Percentiles rank a stretch among this genome's conserved stretches.
phyloP scores from a whole-genome alignment of 2,329 filamentous ascomycete species.

The Coniochaeta sp. region DNA sequence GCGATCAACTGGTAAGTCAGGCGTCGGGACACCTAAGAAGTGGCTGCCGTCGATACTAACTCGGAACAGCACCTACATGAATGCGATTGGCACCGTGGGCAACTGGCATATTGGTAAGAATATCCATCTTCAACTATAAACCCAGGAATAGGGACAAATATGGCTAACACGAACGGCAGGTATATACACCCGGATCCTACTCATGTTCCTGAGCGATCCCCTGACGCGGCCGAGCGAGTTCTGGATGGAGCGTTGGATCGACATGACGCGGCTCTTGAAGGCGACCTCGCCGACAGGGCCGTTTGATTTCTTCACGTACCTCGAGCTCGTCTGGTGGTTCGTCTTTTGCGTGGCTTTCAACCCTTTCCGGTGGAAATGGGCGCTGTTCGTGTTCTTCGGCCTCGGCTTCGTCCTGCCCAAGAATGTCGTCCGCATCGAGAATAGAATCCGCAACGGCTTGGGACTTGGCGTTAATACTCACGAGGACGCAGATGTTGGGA shows the following conservation, averaged over 20 bases:
- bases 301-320: slow-evolving; percentile 86
- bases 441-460: slow-evolving; percentile 47
- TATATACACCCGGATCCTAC: slow-evolving; percentile 77
- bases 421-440: slow-evolving; percentile 59
- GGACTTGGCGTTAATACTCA: slow-evolving; percentile 23
- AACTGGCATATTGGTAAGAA: slow-evolving; percentile 90
- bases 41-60: background rate
- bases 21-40: background rate
- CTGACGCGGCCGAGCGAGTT: slow-evolving; percentile 62
- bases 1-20: slow-evolving; percentile 58
- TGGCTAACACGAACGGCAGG: too few relatives aligned
- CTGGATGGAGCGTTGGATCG: slow-evolving; percentile 83
- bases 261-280: slow-evolving; percentile 72
- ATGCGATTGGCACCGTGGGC: slow-evolving; percentile 73
- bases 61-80: slow-evolving; percentile 60
- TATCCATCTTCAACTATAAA: too few relatives aligned
- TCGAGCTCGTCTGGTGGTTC: slow-evolving; percentile 82
- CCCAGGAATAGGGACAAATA: too few relatives aligned
- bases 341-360: slow-evolving; percentile 71
- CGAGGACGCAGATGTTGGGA: slow-evolving; percentile 20
- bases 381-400: slow-evolving; percentile 72
- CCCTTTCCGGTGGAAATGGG: slow-evolving; percentile 89
- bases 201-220: slow-evolving; percentile 81
- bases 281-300: slow-evolving; percentile 61
- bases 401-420: slow-evolving; percentile 60